A percentile compares a stretch with the other conserved stretches of the same genome.
Conservation (phyloP, 345 rosid species). For the Eucalyptus polyanthemos region DNA sequence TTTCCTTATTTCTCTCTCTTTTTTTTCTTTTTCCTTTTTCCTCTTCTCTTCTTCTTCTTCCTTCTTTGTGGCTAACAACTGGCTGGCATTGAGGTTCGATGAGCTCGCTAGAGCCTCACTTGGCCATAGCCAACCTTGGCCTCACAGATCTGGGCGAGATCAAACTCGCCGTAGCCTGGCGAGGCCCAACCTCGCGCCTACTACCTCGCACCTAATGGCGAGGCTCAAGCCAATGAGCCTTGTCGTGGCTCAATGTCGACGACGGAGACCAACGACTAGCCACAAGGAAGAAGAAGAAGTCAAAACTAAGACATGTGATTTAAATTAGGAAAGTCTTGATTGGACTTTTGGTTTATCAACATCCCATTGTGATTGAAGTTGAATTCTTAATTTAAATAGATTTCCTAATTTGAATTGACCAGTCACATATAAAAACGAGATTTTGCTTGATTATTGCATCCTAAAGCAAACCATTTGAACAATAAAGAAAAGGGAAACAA, state of each 20-base stretch:
- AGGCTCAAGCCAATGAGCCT: too few species aligned
- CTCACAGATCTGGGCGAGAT: rapidly evolving
- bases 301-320: neutral
- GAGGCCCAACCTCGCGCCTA: too few species aligned
- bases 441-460: neutral
- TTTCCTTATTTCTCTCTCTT: too few species aligned
- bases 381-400: neutral
- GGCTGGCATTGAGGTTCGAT: rapidly evolving
- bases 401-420: neutral
- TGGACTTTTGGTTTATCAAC: neutral
- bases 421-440: neutral
- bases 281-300: too few species aligned
- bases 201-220: rapidly evolving
- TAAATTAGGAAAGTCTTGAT: neutral
- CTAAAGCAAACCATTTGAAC: neutral
- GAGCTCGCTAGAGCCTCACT: too few species aligned
- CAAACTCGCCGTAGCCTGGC: rapidly evolving
- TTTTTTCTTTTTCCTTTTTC: rapidly evolving
- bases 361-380: neutral
- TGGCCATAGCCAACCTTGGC: too few species aligned
- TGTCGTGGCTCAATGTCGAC: rapidly evolving
- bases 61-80: rapidly evolving
- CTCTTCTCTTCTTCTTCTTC: too few species aligned
- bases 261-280: rapidly evolving
- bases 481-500: neutral